These are phyloP conservation scores for Trichaptum fuscoviolaceum DNA, from an alignment of 768 basidiomycete species.

Conservation along the genomic window DNA sequence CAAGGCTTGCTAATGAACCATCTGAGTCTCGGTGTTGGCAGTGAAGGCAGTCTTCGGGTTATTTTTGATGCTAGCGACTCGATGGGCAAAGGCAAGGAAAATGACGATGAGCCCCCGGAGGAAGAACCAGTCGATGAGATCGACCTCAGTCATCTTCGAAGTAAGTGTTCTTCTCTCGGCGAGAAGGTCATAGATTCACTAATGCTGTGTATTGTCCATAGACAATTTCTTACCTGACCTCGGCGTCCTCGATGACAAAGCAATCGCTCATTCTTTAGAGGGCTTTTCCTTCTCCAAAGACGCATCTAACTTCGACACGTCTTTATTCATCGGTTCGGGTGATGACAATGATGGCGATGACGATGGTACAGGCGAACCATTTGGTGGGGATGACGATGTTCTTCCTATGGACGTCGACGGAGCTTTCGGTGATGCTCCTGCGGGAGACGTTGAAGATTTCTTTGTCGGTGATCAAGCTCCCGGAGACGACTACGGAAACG, in stretches of 20 bases:
- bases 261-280: conserved; percentile 76
- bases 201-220: conserved; percentile 21
- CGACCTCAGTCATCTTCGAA: conserved; percentile 56
- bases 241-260: conserved; percentile 54
- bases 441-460: conserved; percentile 8
- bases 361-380: conserved; percentile 24
- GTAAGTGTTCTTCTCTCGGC: conserved; percentile 32
- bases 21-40: conserved; percentile 68
- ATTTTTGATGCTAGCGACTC: conserved; percentile 97
- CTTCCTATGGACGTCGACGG: conserved; percentile 13
- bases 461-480: conserved; percentile 23
- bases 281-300: conserved; percentile 81
- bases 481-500: conserved; percentile 18
- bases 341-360: conserved; percentile 38
- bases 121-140: conserved; percentile 63
- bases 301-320: conserved; percentile 52
- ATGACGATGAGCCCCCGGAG: conserved; percentile 60
- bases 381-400: conserved; percentile 37
- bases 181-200: neutral
- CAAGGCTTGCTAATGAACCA: conserved; percentile 97
- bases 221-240: conserved; percentile 73
- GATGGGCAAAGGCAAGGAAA: conserved; percentile 63
- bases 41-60: conserved; percentile 79
- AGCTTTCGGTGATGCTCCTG: conserved; percentile 11
- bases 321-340: conserved; percentile 52